A percentile compares a stretch with the other conserved stretches of the same genome.
phyloP scores from a whole-genome alignment of 2,329 filamentous ascomycete species.

The Leptographium lundbergii region DNA sequence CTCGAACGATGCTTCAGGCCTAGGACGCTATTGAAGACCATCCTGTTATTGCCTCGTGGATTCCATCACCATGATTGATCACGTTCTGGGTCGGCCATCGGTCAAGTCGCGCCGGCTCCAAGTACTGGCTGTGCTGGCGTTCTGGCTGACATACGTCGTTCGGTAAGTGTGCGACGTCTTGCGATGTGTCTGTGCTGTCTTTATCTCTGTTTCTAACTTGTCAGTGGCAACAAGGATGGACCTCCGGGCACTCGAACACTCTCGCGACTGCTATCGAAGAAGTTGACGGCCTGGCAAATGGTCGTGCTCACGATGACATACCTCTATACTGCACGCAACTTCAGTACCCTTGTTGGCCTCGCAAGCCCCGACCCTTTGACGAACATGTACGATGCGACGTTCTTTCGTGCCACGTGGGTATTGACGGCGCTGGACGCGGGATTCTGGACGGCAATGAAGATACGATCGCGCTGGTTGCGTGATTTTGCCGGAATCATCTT shows the following conservation, averaged over 20 bases:
- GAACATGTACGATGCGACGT: slow-evolving; percentile 83
- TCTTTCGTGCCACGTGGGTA: slow-evolving; percentile 95
- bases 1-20: background rate
- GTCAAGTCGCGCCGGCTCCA: slow-evolving; percentile 86
- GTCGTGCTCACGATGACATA: slow-evolving; percentile 79
- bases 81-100: slow-evolving; percentile 83
- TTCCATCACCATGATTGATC: slow-evolving; percentile 50
- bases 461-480: slow-evolving; percentile 63
- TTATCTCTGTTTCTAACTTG: background rate
- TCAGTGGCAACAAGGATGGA: slow-evolving; percentile 73
- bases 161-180: slow-evolving; percentile 35
- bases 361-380: slow-evolving; percentile 88
- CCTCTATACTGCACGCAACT: slow-evolving; percentile 84
- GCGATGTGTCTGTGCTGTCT: slow-evolving; percentile 8
- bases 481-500: slow-evolving; percentile 77
- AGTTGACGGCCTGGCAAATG: slow-evolving; percentile 80
- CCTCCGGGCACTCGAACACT: slow-evolving; percentile 62
- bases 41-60: background rate
- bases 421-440: slow-evolving; percentile 89
- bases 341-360: slow-evolving; percentile 81
- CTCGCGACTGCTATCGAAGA: slow-evolving; percentile 56
- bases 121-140: slow-evolving; percentile 78
- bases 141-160: slow-evolving; percentile 80
- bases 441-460: slow-evolving; percentile 97
- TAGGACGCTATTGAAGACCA: background rate